Evolutionary conservation across 73 alveolate genomes (phyloP).

Genomic region (Tetrahymena malaccensis): DNA sequence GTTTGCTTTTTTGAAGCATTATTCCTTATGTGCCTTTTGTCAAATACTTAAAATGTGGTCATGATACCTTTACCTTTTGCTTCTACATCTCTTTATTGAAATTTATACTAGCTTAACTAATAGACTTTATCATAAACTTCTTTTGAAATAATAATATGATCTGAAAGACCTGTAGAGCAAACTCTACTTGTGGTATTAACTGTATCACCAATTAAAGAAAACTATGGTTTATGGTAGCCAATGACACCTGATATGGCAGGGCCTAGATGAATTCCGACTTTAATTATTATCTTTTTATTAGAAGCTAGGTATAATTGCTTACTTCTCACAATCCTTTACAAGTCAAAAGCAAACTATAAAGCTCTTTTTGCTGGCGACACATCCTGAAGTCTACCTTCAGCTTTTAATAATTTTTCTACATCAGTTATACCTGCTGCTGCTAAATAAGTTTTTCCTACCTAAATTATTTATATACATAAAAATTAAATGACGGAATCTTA

Average conservation of each 20-base stretch:
- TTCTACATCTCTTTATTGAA: neutral
- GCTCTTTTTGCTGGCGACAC: conserved; percentile 37
- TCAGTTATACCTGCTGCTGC: conserved; percentile 36
- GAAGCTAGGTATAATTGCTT: neutral
- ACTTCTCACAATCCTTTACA: neutral
- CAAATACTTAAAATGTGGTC: neutral
- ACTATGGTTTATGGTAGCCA: conserved; percentile 31
- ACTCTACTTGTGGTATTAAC: conserved; percentile 30
- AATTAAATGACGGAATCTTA: too few species aligned
- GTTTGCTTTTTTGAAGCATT: neutral
- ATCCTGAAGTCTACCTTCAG: neutral
- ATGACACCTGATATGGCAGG: conserved; percentile 33
- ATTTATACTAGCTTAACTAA: neutral
- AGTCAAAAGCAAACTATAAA: neutral
- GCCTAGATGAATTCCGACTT: conserved; percentile 33
- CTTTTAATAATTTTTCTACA: conserved; percentile 8
- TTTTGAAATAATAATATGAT: conserved; percentile 17
- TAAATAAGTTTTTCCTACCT: conserved; percentile 17
- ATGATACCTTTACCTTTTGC: neutral
- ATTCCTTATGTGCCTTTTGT: neutral
- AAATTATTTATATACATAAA: too few species aligned
- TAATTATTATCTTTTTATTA: conserved; percentile 4
- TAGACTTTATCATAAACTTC: conserved; percentile 18
- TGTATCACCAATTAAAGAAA: conserved; percentile 30
- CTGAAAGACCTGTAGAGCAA: conserved; percentile 33